These are phyloP conservation scores for Boletus speciosus DNA, from an alignment of 768 basidiomycete genomes.

Conservation along the genomic window DNA sequence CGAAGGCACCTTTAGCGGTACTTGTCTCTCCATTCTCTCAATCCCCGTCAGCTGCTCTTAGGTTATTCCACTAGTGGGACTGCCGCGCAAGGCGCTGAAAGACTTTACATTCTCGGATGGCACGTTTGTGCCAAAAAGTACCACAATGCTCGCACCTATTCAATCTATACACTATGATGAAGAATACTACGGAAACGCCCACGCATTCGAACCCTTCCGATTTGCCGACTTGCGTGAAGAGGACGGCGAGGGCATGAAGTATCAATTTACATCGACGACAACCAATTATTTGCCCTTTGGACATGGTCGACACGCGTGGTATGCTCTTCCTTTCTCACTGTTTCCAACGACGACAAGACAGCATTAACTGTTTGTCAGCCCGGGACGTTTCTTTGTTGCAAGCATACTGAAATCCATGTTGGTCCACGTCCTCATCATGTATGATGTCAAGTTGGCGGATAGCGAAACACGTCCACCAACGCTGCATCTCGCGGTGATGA, in stretches of 20 bases:
- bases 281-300: too few species aligned
- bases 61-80: neutral
- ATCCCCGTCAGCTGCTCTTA: too few species aligned
- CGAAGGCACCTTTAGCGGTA: too few species aligned
- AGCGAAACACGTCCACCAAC: neutral
- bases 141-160: constrained; percentile 19
- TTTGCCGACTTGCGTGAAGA: neutral
- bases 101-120: constrained; percentile 38
- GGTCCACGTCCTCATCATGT: constrained; percentile 8
- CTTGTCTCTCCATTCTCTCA: too few species aligned
- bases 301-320: too few species aligned
- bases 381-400: constrained; percentile 16
- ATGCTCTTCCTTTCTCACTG: too few species aligned
- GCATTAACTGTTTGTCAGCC: neutral
- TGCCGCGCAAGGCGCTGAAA: constrained; percentile 33
- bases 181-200: constrained; percentile 25
- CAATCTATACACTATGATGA: constrained; percentile 21
- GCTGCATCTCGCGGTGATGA: too few species aligned
- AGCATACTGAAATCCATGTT: constrained; percentile 11
- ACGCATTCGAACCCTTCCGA: constrained; percentile 8
- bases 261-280: too few species aligned
- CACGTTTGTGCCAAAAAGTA: constrained; percentile 35
- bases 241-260: too few species aligned
- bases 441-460: constrained; percentile 5
- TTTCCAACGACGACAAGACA: too few species aligned